Base-by-base conservation (phyloP, 2,329 filamentous ascomycete species). In the Penicillium sp. region DNA sequence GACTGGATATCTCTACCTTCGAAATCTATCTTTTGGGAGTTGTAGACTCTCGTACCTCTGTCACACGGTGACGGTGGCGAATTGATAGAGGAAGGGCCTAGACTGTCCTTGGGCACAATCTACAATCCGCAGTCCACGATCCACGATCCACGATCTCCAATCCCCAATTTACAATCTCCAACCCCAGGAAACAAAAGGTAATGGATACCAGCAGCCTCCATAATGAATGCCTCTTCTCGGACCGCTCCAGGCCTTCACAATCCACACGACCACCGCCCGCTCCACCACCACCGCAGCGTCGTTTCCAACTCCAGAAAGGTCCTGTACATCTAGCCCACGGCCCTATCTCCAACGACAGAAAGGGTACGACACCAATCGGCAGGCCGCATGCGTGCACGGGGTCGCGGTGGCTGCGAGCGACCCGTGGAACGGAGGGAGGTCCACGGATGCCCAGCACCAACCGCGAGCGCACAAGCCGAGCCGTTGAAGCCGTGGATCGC, bases 151-250 rank as follows among this genome's bases (percentile, higher is more conserved):
- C 20, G 4, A 22, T 22, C 20, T 22, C 20, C 20, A n/a, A n/a
- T n/a, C n/a, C n/a, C n/a, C n/a, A n/a, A n/a, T n/a, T n/a, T n/a
- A n/a, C n/a, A n/a, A n/a, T n/a, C n/a, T n/a, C n/a, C n/a, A n/a
- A n/a, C n/a, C n/a, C n/a, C n/a, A n/a, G n/a, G n/a, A n/a, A n/a
- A n/a, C n/a, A n/a, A n/a, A n/a, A 25, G 31, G 40, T 46, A 27
- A 44, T 50, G 53, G 50, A 53, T 53, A 51, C 28, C 46, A 53
- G 53, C 53, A 56, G 41, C 24, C 16, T 53, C 39, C 49, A 54
- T 24, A 35, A 13, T 48, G 28, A 42, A 28, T 30, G 7, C 27
- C n/a, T 35, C 9, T 3, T 16, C 16, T 11, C 4, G 11, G 33
- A 20, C 16, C 33, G 16, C 16, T 36, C 33, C 33, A 36, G 33